Evolutionary conservation across 202 grass and related monocot genomes (phyloP).

Genomic region (Schoenoplectus tabernaemontani): DNA sequence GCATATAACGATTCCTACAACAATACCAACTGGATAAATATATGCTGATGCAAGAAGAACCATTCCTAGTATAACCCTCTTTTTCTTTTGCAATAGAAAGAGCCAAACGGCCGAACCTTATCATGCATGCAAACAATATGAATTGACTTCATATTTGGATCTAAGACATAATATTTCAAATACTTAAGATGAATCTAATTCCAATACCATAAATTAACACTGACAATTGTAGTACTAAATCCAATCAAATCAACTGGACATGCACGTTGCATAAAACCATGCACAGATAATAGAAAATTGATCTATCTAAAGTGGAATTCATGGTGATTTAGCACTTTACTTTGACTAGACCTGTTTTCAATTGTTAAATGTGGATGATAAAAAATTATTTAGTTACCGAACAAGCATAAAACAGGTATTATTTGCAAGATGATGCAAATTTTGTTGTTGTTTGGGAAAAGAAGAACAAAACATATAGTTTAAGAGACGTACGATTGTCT

Average conservation of each 20-base stretch:
- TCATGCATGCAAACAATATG: neutral
- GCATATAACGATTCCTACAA: neutral
- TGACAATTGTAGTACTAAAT: neutral
- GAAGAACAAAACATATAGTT: neutral
- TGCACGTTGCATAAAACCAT: neutral
- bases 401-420: neutral
- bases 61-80: neutral
- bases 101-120: neutral
- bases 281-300: neutral
- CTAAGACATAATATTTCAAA: neutral
- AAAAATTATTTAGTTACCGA: neutral
- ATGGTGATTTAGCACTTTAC: neutral
- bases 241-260: neutral
- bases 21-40: neutral
- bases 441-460: neutral
- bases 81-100: constrained; percentile 3
- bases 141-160: neutral
- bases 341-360: neutral
- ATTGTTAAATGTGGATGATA: neutral
- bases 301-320: neutral
- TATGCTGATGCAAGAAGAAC: neutral
- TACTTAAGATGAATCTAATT: neutral
- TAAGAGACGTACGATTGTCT: constrained; percentile 40
- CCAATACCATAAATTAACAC: neutral
- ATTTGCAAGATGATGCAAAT: neutral